Base-by-base conservation (phyloP, 1,139 yeast species). In the Ogataea hybrid region DNA sequence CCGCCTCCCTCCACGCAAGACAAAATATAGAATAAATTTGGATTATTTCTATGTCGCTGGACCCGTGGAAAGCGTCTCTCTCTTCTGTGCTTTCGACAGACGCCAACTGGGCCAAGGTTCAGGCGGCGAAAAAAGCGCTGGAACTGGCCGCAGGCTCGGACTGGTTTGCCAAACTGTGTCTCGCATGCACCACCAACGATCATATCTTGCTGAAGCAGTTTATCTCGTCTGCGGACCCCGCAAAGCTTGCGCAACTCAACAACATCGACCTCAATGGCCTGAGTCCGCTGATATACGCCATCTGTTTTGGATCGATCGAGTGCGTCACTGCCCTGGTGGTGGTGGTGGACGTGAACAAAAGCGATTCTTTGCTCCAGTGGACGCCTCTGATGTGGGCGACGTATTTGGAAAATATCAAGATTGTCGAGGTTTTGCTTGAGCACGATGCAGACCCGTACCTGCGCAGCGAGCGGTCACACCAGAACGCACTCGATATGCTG, bases 181-280 rank as follows among this genome's bases (percentile, higher is more conserved):
- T 72, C 14, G 76, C 81, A 0, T 70, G 79, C 22, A 68, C 78
- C 25, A 73, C 77, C 32, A 81, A 80, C 8, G 84, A 79, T 49
- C 48, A 67, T 25, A 70, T 65, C 2, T 59, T 75, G 1, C 51
- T 74, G 23, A 74, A 75, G 44, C 64, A 66, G 16, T 51, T 70
- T 2, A 46, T 68, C 2, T 28, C 44, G 4, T 28, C 43, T 9
- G 53, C 60, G 3, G 57, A 65, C 36, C 14, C 40, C 6, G 12
- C 12, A 3, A 17, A 12, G 16, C 64, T 68, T 1, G 62, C 63
- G 5, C 46, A 64, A 10, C 55, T 70, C n/a, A 62, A 70, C 35
- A 50, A 54, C 25, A 30, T 55, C 6, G 72, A 70, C 31, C 58
- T 60, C 5, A 56, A 54, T 31, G 84, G 84, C 0, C 63, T 71